Conservation (phyloP, 345 rosid genomes). For the Hirschfeldia incana region DNA sequence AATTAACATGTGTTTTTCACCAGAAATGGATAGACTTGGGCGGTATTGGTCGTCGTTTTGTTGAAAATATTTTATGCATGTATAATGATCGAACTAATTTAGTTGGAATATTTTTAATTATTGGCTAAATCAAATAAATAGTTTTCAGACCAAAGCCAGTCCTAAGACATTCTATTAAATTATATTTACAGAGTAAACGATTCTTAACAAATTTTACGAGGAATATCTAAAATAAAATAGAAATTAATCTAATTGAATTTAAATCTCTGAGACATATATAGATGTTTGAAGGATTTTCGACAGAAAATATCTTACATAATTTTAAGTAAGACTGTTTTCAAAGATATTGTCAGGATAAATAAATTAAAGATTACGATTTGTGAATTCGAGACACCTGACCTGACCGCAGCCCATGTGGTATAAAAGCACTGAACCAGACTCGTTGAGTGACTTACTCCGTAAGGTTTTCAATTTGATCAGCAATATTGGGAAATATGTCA, state of each 20-base stretch:
- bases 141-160: neutral
- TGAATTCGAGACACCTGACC: neutral
- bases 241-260: too few relatives aligned
- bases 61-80: neutral
- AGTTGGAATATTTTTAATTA: too few relatives aligned
- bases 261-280: too few relatives aligned
- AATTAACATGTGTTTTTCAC: neutral
- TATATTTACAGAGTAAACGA: too few relatives aligned
- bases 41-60: conserved; percentile 16
- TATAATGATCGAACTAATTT: neutral
- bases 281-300: neutral
- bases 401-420: conserved; percentile 7
- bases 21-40: neutral
- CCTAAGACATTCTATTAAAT: too few relatives aligned
- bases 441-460: neutral
- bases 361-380: neutral
- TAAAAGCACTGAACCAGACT: neutral
- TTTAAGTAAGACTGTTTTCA: neutral
- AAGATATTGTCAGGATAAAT: neutral
- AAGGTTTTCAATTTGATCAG: conserved; percentile 4
- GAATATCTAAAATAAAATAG: too few relatives aligned
- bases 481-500: neutral
- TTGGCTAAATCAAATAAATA: neutral
- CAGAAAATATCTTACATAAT: neutral
- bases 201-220: too few relatives aligned